Evolutionary conservation across 305 asterid species (phyloP).

Genomic region (Fraxinus greggii): DNA sequence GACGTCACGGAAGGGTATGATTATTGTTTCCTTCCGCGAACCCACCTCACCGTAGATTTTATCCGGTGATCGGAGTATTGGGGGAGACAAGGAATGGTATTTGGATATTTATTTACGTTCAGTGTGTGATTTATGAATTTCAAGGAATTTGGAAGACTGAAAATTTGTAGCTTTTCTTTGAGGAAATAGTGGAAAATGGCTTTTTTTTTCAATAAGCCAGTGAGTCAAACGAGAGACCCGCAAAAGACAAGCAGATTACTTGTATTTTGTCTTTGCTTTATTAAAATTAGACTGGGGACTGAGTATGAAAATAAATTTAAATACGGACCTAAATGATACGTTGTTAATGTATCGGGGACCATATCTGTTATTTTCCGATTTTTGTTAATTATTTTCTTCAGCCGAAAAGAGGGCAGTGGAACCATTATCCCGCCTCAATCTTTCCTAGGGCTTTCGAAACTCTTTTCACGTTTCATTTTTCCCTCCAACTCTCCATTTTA

Average conservation of each 20-base stretch:
- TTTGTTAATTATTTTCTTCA: not conserved
- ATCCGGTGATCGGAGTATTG: slow-evolving; percentile 55
- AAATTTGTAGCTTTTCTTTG: not conserved
- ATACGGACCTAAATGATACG: not conserved
- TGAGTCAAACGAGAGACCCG: not conserved
- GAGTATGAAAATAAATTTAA: not conserved
- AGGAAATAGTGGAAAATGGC: too few species aligned
- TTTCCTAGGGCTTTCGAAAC: slow-evolving; percentile 43
- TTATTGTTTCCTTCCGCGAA: not conserved
- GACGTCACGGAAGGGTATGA: not conserved
- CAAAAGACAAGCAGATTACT: not conserved
- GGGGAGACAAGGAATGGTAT: not conserved
- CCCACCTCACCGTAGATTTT: slow-evolving; percentile 50
- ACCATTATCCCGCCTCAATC: not conserved
- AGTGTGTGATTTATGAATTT: not conserved
- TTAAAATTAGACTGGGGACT: not conserved
- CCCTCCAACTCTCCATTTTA: slow-evolving; percentile 18
- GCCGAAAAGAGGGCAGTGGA: not conserved
- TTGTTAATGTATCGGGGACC: not conserved
- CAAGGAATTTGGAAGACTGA: not conserved
- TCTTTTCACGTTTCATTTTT: not conserved
- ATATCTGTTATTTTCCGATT: not conserved
- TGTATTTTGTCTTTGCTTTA: not conserved
- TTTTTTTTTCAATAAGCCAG: not conserved
- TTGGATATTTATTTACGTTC: not conserved